These are phyloP conservation scores for Colletotrichum brevisporum DNA, from an alignment of 2,329 filamentous ascomycete species.

Conservation along the genomic window DNA sequence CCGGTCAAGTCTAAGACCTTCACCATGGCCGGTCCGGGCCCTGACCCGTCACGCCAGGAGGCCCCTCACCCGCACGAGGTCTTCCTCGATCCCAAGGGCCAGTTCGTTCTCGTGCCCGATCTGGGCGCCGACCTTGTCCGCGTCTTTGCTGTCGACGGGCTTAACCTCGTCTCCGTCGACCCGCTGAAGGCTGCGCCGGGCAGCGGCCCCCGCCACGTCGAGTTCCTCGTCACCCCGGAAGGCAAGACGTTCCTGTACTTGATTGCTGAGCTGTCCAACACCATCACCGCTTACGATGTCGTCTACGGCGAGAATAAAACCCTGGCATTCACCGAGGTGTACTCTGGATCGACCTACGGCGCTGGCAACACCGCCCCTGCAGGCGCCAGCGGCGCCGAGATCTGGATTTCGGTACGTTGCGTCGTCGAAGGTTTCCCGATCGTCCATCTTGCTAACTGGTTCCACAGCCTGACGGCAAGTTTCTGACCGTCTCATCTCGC, in stretches of 20 bases:
- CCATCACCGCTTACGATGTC: slow-evolving; percentile 69
- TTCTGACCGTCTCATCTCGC: slow-evolving; percentile 78
- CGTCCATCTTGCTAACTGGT: slow-evolving; percentile 10
- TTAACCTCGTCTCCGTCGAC: slow-evolving; percentile 55
- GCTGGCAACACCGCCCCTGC: slow-evolving; percentile 55
- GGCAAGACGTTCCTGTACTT: slow-evolving; percentile 70
- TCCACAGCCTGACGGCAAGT: slow-evolving; percentile 69
- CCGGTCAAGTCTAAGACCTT: slow-evolving; percentile 57
- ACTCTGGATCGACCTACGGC: slow-evolving; percentile 63
- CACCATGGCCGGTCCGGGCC: slow-evolving; percentile 54
- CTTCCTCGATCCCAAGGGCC: slow-evolving; percentile 74
- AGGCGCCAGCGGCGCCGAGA: slow-evolving; percentile 67
- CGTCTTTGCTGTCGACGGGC: slow-evolving; percentile 66
- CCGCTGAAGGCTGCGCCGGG: slow-evolving; percentile 63
- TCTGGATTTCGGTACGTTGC: slow-evolving; percentile 69
- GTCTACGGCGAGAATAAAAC: slow-evolving; percentile 60
- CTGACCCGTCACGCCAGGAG: slow-evolving; percentile 64
- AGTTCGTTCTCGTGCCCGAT: slow-evolving; percentile 76
- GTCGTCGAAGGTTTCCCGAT: not conserved
- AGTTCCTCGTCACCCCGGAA: slow-evolving; percentile 64
- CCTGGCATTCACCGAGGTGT: slow-evolving; percentile 62
- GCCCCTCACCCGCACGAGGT: slow-evolving; percentile 75
- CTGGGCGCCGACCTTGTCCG: slow-evolving; percentile 75
- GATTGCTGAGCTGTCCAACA: slow-evolving; percentile 72
- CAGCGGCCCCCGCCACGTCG: slow-evolving; percentile 75